Evolutionary conservation across 352 stramenopile species (phyloP), one percentile per base, ranked within the genome.

Genomic region (Phytophthora pisi): DNA sequence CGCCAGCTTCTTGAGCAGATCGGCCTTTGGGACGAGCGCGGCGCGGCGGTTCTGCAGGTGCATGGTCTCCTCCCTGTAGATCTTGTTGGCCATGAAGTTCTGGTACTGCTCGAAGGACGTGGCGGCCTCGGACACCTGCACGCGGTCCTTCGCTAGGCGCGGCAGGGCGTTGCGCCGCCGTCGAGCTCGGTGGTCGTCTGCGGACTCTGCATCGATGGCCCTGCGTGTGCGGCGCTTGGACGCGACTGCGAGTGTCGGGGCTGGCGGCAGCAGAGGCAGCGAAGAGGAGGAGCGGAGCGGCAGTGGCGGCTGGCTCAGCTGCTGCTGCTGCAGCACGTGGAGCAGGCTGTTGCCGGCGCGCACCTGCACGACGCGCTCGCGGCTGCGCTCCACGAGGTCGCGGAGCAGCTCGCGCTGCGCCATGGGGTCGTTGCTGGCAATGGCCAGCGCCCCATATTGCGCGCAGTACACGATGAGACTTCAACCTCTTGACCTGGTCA

Each of bases 301-400:
- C 11, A 36, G 46, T 11, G 46, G 42, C 24, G 46, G 34, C 24
- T 15, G 13, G 8, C 52, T 47, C 16, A 59, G 47, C 30, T 64
- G 49, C 23, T 79, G 61, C 30, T 64, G 49, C 23, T 79, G 61
- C 47, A 88, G 59, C 18, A 88, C 76, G 18, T 74, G 59, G 6
- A 71, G 36, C 8, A 91, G 69, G 36, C 72, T 81, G 55, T 79
- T 77, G 5, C 83, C 83, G 0, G 83, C 79, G 2, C 81, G 79
- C 49, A 87, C 79, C 51, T 88, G 79, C 45, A 76, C 66, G 9
- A 90, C 75, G 30, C 83, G 79, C 42, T 89, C 77, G 43, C 69
- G 69, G 24, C 83, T 91, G 60, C 81, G 71, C 51, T 90, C 75
- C n/a, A 91, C 68, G 23, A 91, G 72, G 20, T 81, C 77, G 57